phyloP scores from a whole-genome alignment of 371 early-diverging fungal species.

The Syncephalis fuscata region DNA sequence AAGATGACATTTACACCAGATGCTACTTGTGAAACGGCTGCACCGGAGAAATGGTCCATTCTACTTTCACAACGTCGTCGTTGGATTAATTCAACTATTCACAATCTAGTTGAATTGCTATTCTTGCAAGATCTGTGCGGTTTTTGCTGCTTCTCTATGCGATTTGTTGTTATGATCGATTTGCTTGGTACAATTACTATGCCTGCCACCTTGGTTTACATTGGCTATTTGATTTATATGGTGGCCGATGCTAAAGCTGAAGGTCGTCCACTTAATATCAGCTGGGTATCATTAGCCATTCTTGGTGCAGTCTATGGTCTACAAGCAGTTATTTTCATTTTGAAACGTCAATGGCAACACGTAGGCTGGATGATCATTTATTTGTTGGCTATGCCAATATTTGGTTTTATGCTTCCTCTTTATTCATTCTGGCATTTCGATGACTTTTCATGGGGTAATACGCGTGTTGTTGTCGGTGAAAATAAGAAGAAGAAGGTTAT shows the following conservation, averaged over 20 bases:
- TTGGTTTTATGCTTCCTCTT: constrained; percentile 40
- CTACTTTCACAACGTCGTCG: constrained; percentile 77
- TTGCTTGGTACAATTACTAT: constrained; percentile 80
- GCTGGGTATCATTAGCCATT: constrained; percentile 33
- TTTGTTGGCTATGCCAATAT: constrained; percentile 47
- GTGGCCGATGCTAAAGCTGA: constrained; percentile 24
- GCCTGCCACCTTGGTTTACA: constrained; percentile 80
- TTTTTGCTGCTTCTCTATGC: constrained; percentile 92
- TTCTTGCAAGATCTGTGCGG: constrained; percentile 82
- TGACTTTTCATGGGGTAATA: constrained; percentile 79
- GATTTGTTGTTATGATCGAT: constrained; percentile 84
- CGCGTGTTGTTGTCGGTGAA: constrained; percentile 57
- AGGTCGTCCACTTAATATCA: constrained; percentile 34
- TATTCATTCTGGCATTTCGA: constrained; percentile 90
- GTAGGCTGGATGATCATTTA: constrained; percentile 80
- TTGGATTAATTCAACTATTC: constrained; percentile 98
- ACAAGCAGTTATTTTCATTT: constrained; percentile 25
- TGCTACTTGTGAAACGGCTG: constrained; percentile 92
- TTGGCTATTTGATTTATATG: constrained; percentile 56
- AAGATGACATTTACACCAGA: constrained; percentile 92
- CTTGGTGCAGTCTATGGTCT: constrained; percentile 28
- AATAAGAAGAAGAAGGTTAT: constrained; percentile 29
- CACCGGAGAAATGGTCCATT: constrained; percentile 87
- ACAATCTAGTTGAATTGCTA: constrained; percentile 87
- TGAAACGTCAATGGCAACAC: constrained; percentile 33